Percentiles rank a stretch among this genome's conserved stretches.
phyloP scores from a whole-genome alignment of 805 yeast species.

The Yamadazyma akitaensis region DNA sequence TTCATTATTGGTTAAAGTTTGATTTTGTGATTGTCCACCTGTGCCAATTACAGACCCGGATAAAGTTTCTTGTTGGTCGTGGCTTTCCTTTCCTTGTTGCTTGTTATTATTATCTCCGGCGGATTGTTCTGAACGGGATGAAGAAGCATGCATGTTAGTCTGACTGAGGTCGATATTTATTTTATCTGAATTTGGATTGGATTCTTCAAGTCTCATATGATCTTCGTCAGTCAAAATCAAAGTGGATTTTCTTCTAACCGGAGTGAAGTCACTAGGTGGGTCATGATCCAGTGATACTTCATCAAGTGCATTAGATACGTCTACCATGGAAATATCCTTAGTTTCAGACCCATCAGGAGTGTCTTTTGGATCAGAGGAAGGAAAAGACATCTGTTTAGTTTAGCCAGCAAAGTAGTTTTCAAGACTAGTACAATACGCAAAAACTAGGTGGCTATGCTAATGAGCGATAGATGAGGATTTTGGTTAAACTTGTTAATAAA shows the following conservation, averaged over 20 bases:
- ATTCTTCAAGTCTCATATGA: slow-evolving; percentile 39
- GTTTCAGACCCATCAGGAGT: slow-evolving; percentile 6
- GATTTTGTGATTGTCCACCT: slow-evolving; percentile 5
- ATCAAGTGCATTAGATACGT: slow-evolving; percentile 33
- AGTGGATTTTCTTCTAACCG: slow-evolving; percentile 63
- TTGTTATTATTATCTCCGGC: background rate
- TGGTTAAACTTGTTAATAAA: background rate
- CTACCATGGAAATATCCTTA: slow-evolving; percentile 42
- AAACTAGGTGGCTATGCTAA: background rate
- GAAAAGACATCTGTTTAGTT: background rate
- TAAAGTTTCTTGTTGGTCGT: slow-evolving; percentile 2
- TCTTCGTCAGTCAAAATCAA: slow-evolving; percentile 70
- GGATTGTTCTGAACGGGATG: background rate
- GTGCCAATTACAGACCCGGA: slow-evolving; percentile 3
- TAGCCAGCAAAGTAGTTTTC: background rate
- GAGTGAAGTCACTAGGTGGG: slow-evolving; percentile 13
- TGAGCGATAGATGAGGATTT: background rate
- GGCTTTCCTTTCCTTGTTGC: background rate
- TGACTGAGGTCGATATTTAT: slow-evolving; percentile 22
- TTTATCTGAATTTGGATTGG: slow-evolving; percentile 10
- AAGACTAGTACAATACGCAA: background rate
- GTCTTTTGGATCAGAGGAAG: background rate
- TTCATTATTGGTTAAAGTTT: slow-evolving; percentile 5
- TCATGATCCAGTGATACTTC: slow-evolving; percentile 8
- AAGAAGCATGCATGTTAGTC: slow-evolving; percentile 2